Base-by-base conservation (phyloP, 2,329 filamentous ascomycete genomes). In the Lasiodiplodia sp. region DNA sequence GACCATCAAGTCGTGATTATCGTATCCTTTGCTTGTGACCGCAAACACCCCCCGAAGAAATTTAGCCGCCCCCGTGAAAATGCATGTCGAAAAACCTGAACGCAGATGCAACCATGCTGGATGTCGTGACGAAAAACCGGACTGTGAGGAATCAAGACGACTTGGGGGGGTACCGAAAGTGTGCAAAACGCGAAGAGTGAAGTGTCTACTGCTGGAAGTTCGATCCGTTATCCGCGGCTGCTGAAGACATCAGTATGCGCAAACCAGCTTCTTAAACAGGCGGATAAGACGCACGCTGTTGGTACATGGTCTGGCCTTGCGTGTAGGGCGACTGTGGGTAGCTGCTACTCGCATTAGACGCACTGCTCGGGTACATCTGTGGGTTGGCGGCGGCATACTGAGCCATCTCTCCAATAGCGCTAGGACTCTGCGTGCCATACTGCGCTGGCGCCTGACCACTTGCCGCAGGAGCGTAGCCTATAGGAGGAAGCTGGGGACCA, bases 281-380 rank as follows among this genome's bases (percentile, higher is more conserved):
- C 34, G 53, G 68, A 68, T 68, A 69, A 69, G 25, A 78, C 72
- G 78, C 75, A 75, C 79, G 77, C 75, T 82, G 80, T 72, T 80
- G 79, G 73, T 86, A 85, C 76, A 83, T 83, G 72, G 83, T 79
- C 70, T 79, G 77, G 72, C 82, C 81, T 70, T 79, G 80, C 38
- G 74, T 79, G 73, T 85, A 86, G 18, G 84, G 83, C 69, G 83
- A 85, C 72, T 83, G 83, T 31, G 83, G 83, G 72, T 85, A 85
- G 77, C 82, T 84, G 74, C 75, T 80, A 74, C 78, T 81, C 76
- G 79, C 79, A 79, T 73, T 79, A 78, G 75, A 77, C 60, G 75
- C 73, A 76, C 77, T 81, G 74, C 80, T 75, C 75, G 83, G 84
- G 71, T 81, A 77, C 72, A 80, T 79, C 49, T 68, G 64, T 57